A percentile compares a stretch with the other conserved stretches of the same genome.
Conservation (phyloP, 257 asterid genomes). For the Lantana camara region DNA sequence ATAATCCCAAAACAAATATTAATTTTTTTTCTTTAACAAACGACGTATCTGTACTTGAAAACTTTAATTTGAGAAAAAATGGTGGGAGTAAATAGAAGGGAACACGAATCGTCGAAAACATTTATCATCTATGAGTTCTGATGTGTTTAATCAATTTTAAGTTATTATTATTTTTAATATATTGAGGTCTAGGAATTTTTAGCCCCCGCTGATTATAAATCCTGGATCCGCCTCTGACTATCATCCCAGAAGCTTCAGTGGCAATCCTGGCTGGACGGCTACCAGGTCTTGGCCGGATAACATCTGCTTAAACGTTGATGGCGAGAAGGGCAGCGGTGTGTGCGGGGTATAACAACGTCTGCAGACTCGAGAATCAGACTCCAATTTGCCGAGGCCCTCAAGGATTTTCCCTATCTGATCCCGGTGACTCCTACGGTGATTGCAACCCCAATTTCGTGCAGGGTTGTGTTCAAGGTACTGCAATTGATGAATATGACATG, state of each 20-base stretch:
- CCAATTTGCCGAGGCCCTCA: constrained; percentile 55
- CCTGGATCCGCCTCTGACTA: too few species aligned
- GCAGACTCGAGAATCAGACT: constrained; percentile 29
- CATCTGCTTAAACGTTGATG: constrained; percentile 29
- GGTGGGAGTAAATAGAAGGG: too few species aligned
- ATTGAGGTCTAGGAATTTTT: too few species aligned
- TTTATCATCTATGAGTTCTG: too few species aligned
- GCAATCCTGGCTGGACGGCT: constrained; percentile 33
- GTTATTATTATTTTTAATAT: too few species aligned
- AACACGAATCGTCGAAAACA: too few species aligned
- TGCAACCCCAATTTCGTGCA: constrained; percentile 43
- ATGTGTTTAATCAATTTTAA: too few species aligned
- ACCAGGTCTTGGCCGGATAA: constrained; percentile 36
- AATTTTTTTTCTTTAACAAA: too few species aligned
- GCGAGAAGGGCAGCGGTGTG: constrained; percentile 48
- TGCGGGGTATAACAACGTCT: constrained; percentile 66
- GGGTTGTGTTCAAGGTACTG: constrained; percentile 34
- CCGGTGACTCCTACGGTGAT: constrained; percentile 35
- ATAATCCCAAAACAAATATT: too few species aligned
- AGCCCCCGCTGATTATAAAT: too few species aligned
- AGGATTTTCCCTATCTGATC: constrained; percentile 45
- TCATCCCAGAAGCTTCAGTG: constrained; percentile 36
- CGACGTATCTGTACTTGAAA: too few species aligned
- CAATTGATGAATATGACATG: constrained; percentile 29
- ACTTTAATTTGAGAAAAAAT: too few species aligned